Evolutionary conservation across 2,329 filamentous ascomycete species (phyloP).

Genomic region (Epicoccum sorghinum): DNA sequence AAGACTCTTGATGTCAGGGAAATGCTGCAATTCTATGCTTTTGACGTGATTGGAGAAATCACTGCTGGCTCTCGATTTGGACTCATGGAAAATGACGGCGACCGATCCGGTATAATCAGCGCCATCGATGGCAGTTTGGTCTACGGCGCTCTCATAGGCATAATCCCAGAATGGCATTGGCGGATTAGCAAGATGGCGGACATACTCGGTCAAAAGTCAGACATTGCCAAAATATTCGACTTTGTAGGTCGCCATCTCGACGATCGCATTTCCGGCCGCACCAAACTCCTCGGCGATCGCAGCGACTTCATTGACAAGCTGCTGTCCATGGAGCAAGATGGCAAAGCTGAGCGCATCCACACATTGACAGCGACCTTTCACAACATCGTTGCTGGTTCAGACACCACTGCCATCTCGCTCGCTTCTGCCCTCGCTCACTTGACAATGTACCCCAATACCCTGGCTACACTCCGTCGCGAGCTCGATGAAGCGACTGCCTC

Average conservation of each 20-base stretch:
- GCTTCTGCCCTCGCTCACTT: constrained; percentile 55
- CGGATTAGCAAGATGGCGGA: neutral
- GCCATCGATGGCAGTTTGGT: neutral
- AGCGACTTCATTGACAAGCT: constrained; percentile 21
- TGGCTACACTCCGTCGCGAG: constrained; percentile 27
- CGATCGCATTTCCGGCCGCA: constrained; percentile 10
- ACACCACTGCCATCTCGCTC: constrained; percentile 58
- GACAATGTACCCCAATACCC: constrained; percentile 40
- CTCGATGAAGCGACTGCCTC: constrained; percentile 19
- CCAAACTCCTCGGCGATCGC: constrained; percentile 10
- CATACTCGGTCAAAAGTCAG: neutral
- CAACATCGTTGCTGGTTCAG: constrained; percentile 45
- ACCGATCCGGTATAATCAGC: constrained; percentile 10
- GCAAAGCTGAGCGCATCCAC: constrained; percentile 2
- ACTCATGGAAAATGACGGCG: constrained; percentile 21
- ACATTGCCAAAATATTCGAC: neutral
- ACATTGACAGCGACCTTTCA: too few species aligned
- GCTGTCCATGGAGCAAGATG: constrained; percentile 17
- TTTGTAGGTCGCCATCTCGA: constrained; percentile 7
- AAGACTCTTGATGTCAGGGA: constrained; percentile 49
- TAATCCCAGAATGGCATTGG: constrained; percentile 13
- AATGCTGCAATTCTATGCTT: constrained; percentile 57
- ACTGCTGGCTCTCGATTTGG: constrained; percentile 46
- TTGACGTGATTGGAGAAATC: constrained; percentile 61
- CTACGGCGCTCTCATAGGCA: constrained; percentile 2